phyloP scores from a whole-genome alignment of 768 basidiomycete genomes.

The Leucocoprinus leucothites region DNA sequence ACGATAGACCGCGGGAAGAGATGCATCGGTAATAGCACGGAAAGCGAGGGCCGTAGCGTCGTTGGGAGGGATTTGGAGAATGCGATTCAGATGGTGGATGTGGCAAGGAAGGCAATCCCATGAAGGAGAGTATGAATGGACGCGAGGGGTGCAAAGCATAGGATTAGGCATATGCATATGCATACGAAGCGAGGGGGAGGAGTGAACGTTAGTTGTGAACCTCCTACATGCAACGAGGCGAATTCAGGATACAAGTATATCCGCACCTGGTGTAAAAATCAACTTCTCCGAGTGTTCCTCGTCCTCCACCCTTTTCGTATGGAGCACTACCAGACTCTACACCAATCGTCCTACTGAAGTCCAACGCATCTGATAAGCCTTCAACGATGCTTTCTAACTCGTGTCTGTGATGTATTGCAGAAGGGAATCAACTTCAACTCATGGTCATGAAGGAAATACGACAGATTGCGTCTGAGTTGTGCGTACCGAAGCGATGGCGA shows the following conservation, averaged over 20 bases:
- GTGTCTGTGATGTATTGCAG: slow-evolving; percentile 33
- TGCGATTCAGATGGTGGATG: not conserved
- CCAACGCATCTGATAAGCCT: slow-evolving; percentile 85
- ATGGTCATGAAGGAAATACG: not conserved
- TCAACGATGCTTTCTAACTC: slow-evolving; percentile 88
- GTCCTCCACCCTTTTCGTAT: slow-evolving; percentile 71
- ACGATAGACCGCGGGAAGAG: slow-evolving; percentile 3
- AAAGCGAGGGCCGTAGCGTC: not conserved
- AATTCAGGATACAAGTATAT: not conserved
- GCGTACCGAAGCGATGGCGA: slow-evolving; percentile 69
- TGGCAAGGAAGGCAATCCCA: not conserved
- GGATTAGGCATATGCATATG: not conserved
- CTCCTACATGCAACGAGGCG: not conserved
- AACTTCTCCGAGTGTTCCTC: slow-evolving; percentile 77
- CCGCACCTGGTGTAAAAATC: slow-evolving; percentile 89
- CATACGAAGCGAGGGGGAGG: not conserved
- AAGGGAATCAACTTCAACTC: not conserved
- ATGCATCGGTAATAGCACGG: not conserved
- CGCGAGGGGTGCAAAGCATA: not conserved
- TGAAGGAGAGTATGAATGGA: not conserved
- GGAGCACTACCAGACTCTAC: slow-evolving; percentile 46
- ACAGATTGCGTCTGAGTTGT: not conserved
- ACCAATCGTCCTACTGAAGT: slow-evolving; percentile 90
- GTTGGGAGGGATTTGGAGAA: not conserved
- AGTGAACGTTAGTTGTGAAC: not conserved